phyloP scores from a whole-genome alignment of 2,329 filamentous ascomycete species.

The Cladosporium austrohemisphaericum region DNA sequence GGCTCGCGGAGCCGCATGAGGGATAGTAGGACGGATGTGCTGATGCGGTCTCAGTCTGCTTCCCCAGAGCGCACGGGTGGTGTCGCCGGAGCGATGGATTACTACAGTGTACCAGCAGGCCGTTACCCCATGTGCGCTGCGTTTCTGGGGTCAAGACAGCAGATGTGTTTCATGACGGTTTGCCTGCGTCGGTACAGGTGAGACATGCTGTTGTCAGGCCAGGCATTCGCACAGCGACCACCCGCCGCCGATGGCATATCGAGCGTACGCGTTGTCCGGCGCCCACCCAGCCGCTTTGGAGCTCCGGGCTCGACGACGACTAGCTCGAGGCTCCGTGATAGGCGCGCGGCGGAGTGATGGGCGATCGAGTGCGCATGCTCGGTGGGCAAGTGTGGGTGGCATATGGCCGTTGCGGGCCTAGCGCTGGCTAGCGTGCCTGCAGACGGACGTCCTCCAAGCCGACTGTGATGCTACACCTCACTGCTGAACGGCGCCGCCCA shows the following conservation, averaged over 20 bases:
- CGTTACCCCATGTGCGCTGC: slow-evolving; percentile 6
- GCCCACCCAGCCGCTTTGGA: slow-evolving; percentile 4
- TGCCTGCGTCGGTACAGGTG: background rate
- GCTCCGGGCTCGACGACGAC: background rate
- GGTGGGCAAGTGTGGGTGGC: background rate
- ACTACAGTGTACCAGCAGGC: background rate
- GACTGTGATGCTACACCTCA: slow-evolving; percentile 3
- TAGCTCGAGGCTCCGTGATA: slow-evolving; percentile 12
- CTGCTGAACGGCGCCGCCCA: slow-evolving; percentile 7
- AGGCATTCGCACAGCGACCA: background rate
- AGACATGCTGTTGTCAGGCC: slow-evolving; percentile 15
- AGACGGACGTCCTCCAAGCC: too few relatives aligned
- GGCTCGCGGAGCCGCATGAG: slow-evolving; percentile 13
- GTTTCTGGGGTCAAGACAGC: background rate
- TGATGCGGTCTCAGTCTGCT: slow-evolving; percentile 1
- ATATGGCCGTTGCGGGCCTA: slow-evolving; percentile 6
- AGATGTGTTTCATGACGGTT: background rate
- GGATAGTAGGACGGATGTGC: background rate
- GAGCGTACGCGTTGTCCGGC: slow-evolving; percentile 7
- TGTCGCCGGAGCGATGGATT: slow-evolving; percentile 11
- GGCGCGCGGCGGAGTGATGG: slow-evolving; percentile 10
- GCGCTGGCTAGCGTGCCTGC: slow-evolving; percentile 5
- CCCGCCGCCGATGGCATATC: background rate
- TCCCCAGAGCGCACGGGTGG: slow-evolving; percentile 8
- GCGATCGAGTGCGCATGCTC: slow-evolving; percentile 8